Evolutionary conservation across 78 protist species (phyloP).

Genomic region (Cavenderia fasciculata): DNA sequence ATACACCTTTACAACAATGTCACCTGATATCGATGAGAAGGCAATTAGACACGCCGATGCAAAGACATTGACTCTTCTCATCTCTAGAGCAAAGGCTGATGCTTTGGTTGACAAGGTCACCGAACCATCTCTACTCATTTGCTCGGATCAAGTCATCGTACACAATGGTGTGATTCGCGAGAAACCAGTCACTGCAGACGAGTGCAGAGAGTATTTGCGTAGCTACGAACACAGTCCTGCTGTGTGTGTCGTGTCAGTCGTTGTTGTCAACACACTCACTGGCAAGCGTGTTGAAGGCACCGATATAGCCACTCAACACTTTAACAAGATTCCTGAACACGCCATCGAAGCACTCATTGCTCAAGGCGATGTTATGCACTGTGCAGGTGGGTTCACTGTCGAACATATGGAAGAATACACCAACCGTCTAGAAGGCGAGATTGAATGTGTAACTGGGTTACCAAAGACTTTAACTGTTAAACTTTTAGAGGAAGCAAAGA

Average conservation of each 20-base stretch:
- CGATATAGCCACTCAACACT: conserved; percentile 45
- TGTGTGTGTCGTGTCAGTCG: conserved; percentile 23
- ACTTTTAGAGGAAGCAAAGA: conserved; percentile 3
- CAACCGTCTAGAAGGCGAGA: conserved; percentile 26
- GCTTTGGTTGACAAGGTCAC: conserved; percentile 17
- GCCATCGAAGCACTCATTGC: conserved; percentile 36
- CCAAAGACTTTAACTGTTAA: conserved; percentile 40
- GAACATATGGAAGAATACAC: conserved; percentile 48
- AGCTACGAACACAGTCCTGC: conserved; percentile 64
- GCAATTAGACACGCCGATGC: conserved; percentile 82
- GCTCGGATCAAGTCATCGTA: conserved; percentile 80
- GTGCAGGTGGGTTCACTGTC: conserved; percentile 77
- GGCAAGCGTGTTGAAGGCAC: conserved; percentile 48
- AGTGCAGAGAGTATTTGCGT: conserved; percentile 40
- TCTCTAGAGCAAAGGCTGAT: conserved; percentile 67
- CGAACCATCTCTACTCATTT: conserved; percentile 32
- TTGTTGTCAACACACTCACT: conserved; percentile 50
- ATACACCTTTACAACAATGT: conserved; percentile 54
- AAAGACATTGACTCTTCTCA: conserved; percentile 26
- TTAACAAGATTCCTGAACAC: conserved; percentile 22
- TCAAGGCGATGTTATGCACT: conserved; percentile 69
- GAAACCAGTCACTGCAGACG: conserved; percentile 67
- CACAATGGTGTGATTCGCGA: conserved; percentile 63
- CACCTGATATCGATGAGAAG: conserved; percentile 87
- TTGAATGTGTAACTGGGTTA: conserved; percentile 43